These are phyloP conservation scores for Protea cynaroides DNA, from an alignment of 164 flowering plant species.

Conservation along the genomic window DNA sequence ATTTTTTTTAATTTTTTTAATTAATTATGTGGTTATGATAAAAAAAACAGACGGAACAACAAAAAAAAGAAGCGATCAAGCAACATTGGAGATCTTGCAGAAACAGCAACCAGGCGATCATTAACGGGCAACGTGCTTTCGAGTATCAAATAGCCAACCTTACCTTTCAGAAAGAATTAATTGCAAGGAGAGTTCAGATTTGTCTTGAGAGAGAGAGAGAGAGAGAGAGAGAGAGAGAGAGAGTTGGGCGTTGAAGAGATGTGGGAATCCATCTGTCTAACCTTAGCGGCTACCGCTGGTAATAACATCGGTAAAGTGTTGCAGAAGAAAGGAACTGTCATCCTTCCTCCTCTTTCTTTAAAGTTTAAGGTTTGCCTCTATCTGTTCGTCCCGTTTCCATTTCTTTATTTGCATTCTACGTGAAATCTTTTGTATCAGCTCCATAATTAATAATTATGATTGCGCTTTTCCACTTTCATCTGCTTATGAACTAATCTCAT, in stretches of 20 bases:
- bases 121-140: no score
- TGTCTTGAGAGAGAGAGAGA: no score
- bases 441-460: no score
- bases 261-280: conserved; percentile 89
- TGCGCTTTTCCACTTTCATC: no score
- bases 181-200: no score
- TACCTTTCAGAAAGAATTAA: background rate
- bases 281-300: conserved; percentile 91
- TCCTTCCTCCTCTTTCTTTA: conserved; percentile 93
- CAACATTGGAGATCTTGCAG: background rate
- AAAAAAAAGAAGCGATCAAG: no score
- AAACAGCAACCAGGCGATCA: no score
- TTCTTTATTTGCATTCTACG: background rate
- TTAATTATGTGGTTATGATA: no score
- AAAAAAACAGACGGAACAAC: no score
- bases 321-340: conserved; percentile 94
- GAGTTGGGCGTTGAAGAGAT: conserved; percentile 25
- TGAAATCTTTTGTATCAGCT: no score
- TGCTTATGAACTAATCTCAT: no score
- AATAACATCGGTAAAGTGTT: conserved; percentile 95
- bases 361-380: conserved; percentile 64
- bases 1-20: no score
- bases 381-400: background rate
- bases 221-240: background rate
- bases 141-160: background rate